Base-by-base conservation (phyloP, 768 basidiomycete genomes). In the Xerocomellus amylosporus region DNA sequence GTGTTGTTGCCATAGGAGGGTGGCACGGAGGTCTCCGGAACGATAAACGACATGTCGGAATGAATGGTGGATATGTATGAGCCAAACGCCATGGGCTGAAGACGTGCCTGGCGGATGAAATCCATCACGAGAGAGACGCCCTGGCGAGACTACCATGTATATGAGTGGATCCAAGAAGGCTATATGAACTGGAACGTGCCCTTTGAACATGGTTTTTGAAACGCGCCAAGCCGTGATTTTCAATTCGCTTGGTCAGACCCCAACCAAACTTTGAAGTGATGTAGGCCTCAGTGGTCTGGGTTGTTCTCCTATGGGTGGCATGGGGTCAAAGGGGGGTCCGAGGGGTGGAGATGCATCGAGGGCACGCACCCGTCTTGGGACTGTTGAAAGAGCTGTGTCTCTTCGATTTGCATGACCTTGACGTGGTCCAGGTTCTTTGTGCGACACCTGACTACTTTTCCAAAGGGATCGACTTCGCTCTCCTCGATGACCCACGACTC, bases 401-500 rank as follows among this genome's bases (percentile, higher is more conserved):
- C 95, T 58, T 92, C 85, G 33, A 96, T 87, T 64, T 91, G 86
- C 90, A 98, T 88, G 48, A 96, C 82, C 74, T 94, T 96, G 66
- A 92, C 87, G 72, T 95, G 90, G 70, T 96, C 93, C 52, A 98
- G 77, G 70, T 98, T 98, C 71, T 83, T 86, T 17, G 95, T 96
- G 55, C 79, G 77, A 63, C 90, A 93, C 55, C 79, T 77, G 62
- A 97, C 82, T 19, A 83, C 79, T 72, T 86, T 84, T 31, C 86
- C 89, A 51, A 85, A 75, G 4, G 90, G 87, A 72, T 97, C 91
- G 8, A 98, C 91, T 65, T 96, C 90, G 62, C 88, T 96, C 76
- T 95, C 90, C 71, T 98, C 95, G 55, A 98, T 73, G 44, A 97
- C 85, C 95, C 93, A 98, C 3, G 88, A 88, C 71, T 97, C 95